These are phyloP conservation scores for Colletotrichum sp. DNA, from an alignment of 2,329 filamentous ascomycete genomes.

Conservation along the genomic window DNA sequence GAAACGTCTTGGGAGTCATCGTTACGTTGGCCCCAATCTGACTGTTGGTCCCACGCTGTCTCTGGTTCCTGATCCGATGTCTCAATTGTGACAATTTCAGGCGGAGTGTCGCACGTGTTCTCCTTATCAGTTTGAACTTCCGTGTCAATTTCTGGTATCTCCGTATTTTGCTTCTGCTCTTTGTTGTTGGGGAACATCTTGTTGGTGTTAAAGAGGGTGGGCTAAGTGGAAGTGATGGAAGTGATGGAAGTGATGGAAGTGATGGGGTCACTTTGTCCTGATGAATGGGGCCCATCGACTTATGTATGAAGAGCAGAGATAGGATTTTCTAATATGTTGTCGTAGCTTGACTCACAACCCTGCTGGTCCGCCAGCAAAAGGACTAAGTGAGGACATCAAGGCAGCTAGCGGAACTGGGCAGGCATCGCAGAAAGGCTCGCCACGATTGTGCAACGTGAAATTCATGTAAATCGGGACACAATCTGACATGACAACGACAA, in stretches of 20 bases:
- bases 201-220: neutral
- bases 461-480: fast-evolving
- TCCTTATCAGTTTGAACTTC: neutral
- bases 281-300: neutral
- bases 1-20: constrained; percentile 30
- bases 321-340: neutral
- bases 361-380: neutral
- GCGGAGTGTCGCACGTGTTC: neutral
- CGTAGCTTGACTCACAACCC: neutral
- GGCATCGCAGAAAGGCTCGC: too few species aligned
- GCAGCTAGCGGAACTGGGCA: neutral
- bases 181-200: neutral
- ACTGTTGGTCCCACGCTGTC: neutral
- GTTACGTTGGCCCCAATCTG: neutral
- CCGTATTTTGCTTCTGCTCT: neutral
- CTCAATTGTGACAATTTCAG: neutral
- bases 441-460: too few species aligned
- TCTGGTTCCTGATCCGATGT: neutral
- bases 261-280: neutral
- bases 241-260: neutral
- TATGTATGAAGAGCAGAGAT: neutral
- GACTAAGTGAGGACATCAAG: neutral
- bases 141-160: neutral
- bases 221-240: neutral
- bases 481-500: neutral